Conservation (phyloP, 2,329 filamentous ascomycete species). For the Fusarium sp. region DNA sequence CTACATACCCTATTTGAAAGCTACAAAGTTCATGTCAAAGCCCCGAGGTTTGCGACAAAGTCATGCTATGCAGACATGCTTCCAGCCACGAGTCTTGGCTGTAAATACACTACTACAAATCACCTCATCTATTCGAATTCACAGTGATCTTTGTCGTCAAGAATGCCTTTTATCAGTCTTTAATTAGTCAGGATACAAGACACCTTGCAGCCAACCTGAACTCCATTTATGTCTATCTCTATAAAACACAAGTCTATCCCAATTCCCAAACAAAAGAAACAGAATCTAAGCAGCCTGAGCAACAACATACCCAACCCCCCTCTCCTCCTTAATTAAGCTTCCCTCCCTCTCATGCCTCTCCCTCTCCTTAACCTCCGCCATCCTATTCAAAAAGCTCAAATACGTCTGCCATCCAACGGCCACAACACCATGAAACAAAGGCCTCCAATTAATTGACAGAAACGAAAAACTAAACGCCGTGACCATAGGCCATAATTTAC, state of each 20-base stretch:
- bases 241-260: constrained; percentile 6
- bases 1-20: no score
- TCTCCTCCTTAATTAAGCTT: not conserved
- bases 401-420: constrained; percentile 96
- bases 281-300: constrained; percentile 12
- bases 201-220: not conserved
- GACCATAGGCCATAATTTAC: constrained; percentile 89
- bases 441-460: constrained; percentile 81
- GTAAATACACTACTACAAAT: no score
- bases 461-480: constrained; percentile 91
- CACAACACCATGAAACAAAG: constrained; percentile 81
- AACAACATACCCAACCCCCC: not conserved
- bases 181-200: no score
- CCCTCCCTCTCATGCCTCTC: constrained; percentile 5
- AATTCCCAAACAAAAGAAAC: constrained; percentile 2
- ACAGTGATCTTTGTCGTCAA: no score
- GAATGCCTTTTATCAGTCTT: no score
- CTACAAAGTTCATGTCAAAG: no score
- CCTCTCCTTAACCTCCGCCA: constrained; percentile 65
- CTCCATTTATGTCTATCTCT: constrained; percentile 7
- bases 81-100: no score
- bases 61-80: no score
- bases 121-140: no score
- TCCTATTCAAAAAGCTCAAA: constrained; percentile 81
- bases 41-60: no score